Evolutionary conservation across 306 rosid genomes (phyloP), one percentile per base, ranked within the genome.

Genomic region (Astragalus membranaceus): DNA sequence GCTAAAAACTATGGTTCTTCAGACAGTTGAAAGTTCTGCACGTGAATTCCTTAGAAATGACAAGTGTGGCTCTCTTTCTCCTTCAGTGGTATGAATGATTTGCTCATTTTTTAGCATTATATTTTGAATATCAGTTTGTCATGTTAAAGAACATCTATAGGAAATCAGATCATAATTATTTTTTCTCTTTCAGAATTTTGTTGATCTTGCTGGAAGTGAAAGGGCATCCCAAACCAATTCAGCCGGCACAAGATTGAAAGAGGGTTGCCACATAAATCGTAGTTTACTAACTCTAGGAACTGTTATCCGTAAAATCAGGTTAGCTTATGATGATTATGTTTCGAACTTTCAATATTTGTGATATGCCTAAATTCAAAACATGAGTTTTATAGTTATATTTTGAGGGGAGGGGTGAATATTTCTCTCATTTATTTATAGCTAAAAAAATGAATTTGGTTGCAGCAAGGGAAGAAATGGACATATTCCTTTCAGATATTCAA

Each of bases 231-330:
- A 95, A 78, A 80, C 95, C 7, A 79, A 83, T 85, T 89, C 99
- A 65, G 97, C 97, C 29, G 99, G 99, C 12, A 26, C 88, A 56
- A 87, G 97, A 83, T 83, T 95, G 86, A 95, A 95, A 88, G 99
- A 95, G 82, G 99, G 97, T 60, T 91, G 97, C 87, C 99, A 95
- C 82, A 95, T 95, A 82, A 95, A 95, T 74, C 96, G 97, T 58
- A 95, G 99, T 81, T 84, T 95, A 78, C 85, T 95, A 69, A 89
- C 99, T 71, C 85, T 91, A 44, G 99, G 99, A 79, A 95, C 99
- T 69, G 97, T 95, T 57, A 83, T 95, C 81, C 99, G 99, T 60
- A 95, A 95, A 82, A 97, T 95, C 82, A 91, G 99, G 99, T 95
- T 67, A 75, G 82, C 74, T 72, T 67, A 41, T 15, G 44, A 54